Evolutionary conservation across 768 basidiomycete genomes (phyloP), one percentile per base, ranked within the genome.

Genomic region (Lentinula guzmanii): DNA sequence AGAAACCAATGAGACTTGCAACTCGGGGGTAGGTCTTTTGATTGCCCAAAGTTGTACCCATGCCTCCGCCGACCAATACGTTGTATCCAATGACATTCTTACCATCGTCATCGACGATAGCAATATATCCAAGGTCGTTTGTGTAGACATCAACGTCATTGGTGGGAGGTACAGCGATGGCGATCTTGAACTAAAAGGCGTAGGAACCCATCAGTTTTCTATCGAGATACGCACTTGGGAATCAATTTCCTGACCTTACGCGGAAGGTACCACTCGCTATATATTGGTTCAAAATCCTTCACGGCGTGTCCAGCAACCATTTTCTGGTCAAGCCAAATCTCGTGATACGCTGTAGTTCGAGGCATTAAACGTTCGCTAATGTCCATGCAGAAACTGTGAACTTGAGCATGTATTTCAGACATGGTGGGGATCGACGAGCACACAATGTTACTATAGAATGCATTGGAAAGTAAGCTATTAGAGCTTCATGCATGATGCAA

Each of bases 311-410:
- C 97, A 5, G 90, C 93, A 54, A 99, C 90, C 67, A 94, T 76
- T 78, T 97, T 97, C 79, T 97, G 95, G 77, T 98, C 95, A 46
- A 98, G 80, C 96, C 96, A 99, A 64, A 99, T 98, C 75, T 99
- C 97, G 70, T 98, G 93, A 72, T 99, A 98, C 5, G 97, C 97
- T 3, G 86, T 86, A 5, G 95, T 98, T 50, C 86, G 82, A 21
- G 97, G 97, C 39, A 97, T 79, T 46, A 99, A 82, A 68, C 91
- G 88, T 63, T 87, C 85, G 74, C 93, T 95, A 69, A 95, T 82
- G 61, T 79, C 78, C 68, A 89, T 92, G 1, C 93, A 83, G 68
- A 97, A 96, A 42, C 87, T 81, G 69, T 85, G 94, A 15, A 94
- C 93, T 71, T 89, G 82, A 18, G 75, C 74, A 74, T 99, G 96